Percentiles rank a stretch among this genome's conserved stretches.
Conservation (phyloP, 805 yeast genomes). For the Grigorovia transvaalensis region DNA sequence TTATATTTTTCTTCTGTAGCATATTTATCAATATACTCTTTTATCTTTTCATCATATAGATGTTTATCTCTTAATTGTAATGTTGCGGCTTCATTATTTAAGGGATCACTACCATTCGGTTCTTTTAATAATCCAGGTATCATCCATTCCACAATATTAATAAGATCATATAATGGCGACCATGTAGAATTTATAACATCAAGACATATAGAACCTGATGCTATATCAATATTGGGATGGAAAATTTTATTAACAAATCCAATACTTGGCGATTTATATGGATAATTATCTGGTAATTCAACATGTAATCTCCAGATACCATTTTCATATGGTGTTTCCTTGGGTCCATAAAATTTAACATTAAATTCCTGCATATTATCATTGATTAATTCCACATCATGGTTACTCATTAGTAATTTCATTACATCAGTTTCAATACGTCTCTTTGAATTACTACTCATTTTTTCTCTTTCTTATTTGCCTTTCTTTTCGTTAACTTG, state of each 20-base stretch:
- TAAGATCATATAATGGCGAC: constrained; percentile 94
- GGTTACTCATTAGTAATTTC: constrained; percentile 90
- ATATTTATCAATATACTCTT: constrained; percentile 60
- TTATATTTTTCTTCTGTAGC: constrained; percentile 38
- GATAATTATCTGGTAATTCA: constrained; percentile 90
- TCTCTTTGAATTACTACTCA: constrained; percentile 26
- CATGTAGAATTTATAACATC: constrained; percentile 96
- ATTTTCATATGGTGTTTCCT: constrained; percentile 76
- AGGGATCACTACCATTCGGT: constrained; percentile 91
- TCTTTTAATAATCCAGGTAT: constrained; percentile 84
- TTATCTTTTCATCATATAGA: constrained; percentile 59
- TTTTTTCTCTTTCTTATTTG: not conserved
- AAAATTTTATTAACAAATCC: constrained; percentile 86
- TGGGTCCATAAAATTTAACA: constrained; percentile 80
- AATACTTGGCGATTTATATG: constrained; percentile 90
- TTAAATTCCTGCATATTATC: constrained; percentile 80
- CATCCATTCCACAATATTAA: constrained; percentile 85
- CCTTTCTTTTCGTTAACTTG: not conserved
- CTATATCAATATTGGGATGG: constrained; percentile 92
- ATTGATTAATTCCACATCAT: constrained; percentile 71
- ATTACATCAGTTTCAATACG: constrained; percentile 87
- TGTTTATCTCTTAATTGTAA: constrained; percentile 59
- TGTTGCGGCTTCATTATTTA: constrained; percentile 82
- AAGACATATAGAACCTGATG: constrained; percentile 83
- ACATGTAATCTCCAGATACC: constrained; percentile 89